Conservation (phyloP, 768 basidiomycete species). For the Mycena galopus region DNA sequence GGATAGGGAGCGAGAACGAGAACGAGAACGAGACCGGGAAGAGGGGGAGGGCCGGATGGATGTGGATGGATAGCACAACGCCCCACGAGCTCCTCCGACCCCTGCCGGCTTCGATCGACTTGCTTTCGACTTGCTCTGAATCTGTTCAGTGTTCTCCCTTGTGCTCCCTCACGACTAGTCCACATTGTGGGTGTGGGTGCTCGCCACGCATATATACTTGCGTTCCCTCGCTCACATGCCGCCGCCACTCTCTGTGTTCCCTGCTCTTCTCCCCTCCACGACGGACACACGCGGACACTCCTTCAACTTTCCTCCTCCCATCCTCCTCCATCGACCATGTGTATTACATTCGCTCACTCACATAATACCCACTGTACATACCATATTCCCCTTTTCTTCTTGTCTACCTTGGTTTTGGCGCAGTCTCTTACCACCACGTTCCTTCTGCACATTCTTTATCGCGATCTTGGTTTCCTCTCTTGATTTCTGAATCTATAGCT, state of each 20-base stretch:
- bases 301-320: too few species aligned
- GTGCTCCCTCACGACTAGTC: neutral
- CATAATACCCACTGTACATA: neutral
- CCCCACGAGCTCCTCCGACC: too few species aligned
- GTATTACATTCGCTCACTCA: neutral
- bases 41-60: constrained; percentile 43
- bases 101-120: neutral
- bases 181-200: neutral
- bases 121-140: neutral
- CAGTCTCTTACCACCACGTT: neutral
- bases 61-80: constrained; percentile 38
- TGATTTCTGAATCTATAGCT: too few species aligned
- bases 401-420: neutral
- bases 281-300: too few species aligned
- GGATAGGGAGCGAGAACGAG: constrained; percentile 18
- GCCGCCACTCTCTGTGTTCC: too few species aligned
- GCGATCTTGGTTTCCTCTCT: neutral
- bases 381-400: neutral
- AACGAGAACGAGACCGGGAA: constrained; percentile 14
- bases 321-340: neutral
- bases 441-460: neutral
- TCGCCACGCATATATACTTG: too few species aligned
- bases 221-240: too few species aligned
- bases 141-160: neutral
- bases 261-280: too few species aligned